Conservation (phyloP, 2,329 filamentous ascomycete genomes). For the Berkeleyomyces basicola region DNA sequence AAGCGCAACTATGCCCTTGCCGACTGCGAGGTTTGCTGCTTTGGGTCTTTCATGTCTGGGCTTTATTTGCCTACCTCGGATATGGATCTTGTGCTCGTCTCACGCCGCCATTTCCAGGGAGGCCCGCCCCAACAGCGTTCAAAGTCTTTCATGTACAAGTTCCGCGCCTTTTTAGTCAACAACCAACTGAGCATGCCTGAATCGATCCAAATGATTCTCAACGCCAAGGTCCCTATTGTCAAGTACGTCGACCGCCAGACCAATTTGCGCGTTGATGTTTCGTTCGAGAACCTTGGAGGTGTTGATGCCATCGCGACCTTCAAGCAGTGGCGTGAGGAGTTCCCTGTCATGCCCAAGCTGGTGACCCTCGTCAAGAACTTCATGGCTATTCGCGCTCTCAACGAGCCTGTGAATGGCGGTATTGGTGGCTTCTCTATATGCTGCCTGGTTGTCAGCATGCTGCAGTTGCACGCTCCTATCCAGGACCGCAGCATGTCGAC, state of each 20-base stretch:
- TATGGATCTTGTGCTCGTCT: slow-evolving; percentile 80
- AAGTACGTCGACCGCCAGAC: slow-evolving; percentile 74
- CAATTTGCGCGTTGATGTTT: slow-evolving; percentile 74
- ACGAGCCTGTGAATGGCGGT: slow-evolving; percentile 81
- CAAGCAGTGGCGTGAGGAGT: slow-evolving; percentile 57
- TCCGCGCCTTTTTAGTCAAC: slow-evolving; percentile 41
- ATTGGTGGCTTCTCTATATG: slow-evolving; percentile 90
- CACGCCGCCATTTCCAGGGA: slow-evolving; percentile 36
- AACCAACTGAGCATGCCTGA: slow-evolving; percentile 39
- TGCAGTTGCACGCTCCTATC: slow-evolving; percentile 62
- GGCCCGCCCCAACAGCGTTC: slow-evolving; percentile 32
- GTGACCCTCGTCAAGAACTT: slow-evolving; percentile 88
- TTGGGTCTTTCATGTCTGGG: slow-evolving; percentile 88
- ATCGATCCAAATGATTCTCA: slow-evolving; percentile 49
- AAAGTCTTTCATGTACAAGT: slow-evolving; percentile 42
- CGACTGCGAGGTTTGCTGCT: slow-evolving; percentile 51
- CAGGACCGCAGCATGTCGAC: slow-evolving; percentile 42
- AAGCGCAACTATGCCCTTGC: slow-evolving; percentile 34
- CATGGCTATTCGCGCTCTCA: slow-evolving; percentile 71
- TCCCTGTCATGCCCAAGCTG: slow-evolving; percentile 70
- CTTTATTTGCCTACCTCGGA: slow-evolving; percentile 59
- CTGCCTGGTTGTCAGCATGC: slow-evolving; percentile 77
- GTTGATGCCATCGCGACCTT: slow-evolving; percentile 69
- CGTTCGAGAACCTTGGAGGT: slow-evolving; percentile 82
- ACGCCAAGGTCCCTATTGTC: slow-evolving; percentile 76